Evolutionary conservation across 352 stramenopile genomes (phyloP).

Genomic region (Aphanomyces invadans): DNA sequence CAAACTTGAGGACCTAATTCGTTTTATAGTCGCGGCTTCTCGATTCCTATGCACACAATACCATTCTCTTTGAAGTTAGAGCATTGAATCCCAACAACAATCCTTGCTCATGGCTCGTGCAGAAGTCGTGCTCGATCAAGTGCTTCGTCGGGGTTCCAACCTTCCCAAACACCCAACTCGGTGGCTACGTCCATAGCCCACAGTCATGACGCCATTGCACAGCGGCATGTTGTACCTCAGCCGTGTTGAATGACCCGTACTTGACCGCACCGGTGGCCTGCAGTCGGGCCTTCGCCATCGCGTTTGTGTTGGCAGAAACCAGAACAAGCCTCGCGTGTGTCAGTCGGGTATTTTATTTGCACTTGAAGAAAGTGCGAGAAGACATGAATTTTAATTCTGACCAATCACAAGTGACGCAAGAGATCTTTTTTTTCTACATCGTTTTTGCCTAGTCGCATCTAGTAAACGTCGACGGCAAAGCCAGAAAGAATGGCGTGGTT

Average conservation of each 20-base stretch:
- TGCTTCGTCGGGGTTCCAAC: constrained; percentile 20
- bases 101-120: constrained; percentile 19
- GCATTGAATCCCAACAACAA: not conserved
- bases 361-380: not conserved
- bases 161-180: constrained; percentile 12
- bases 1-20: constrained; percentile 21
- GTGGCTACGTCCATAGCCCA: constrained; percentile 3
- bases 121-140: constrained; percentile 25
- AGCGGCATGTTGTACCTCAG: not conserved
- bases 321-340: not conserved
- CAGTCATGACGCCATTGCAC: not conserved
- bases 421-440: not conserved
- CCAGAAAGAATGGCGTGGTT: constrained; percentile 26
- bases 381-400: not conserved
- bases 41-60: too few relatives aligned
- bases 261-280: not conserved
- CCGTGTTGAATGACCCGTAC: constrained; percentile 14
- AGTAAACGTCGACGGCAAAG: not conserved
- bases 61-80: constrained; percentile 10
- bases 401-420: not conserved
- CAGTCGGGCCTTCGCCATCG: not conserved
- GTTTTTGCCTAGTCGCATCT: constrained; percentile 6
- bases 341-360: not conserved
- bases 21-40: too few relatives aligned
- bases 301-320: not conserved